phyloP scores from a whole-genome alignment of 148 eudicot genomes.

The Rhododendron molle region DNA sequence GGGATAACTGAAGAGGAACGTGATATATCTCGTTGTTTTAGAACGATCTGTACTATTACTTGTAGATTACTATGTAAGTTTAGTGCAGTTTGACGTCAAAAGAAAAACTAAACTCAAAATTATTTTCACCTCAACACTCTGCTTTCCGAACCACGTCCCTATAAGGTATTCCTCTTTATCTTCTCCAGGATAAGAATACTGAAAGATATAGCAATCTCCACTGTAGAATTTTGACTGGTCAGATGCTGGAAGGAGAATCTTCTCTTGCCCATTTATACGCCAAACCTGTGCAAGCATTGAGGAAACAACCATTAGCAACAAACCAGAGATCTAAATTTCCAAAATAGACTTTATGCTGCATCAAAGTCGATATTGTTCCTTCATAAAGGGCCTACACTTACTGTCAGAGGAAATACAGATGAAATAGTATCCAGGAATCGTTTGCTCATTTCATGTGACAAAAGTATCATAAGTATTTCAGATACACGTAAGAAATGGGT shows the following conservation, averaged over 20 bases:
- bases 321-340: background rate
- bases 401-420: background rate
- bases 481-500: background rate
- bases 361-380: background rate
- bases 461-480: background rate
- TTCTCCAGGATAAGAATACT: conserved; percentile 84
- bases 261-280: conserved; percentile 71
- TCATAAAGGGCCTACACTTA: background rate
- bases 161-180: conserved; percentile 82
- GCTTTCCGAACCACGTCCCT: conserved; percentile 95
- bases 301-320: background rate
- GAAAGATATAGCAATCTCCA: conserved; percentile 95
- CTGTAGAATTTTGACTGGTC: conserved; percentile 88
- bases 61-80: background rate
- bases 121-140: conserved; percentile 69
- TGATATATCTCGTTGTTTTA: background rate
- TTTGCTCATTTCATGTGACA: background rate
- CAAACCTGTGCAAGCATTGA: conserved; percentile 60
- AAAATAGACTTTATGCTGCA: background rate
- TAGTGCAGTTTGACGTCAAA: background rate
- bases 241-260: conserved; percentile 63
- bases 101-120: background rate
- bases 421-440: background rate
- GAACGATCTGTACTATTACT: background rate
- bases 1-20: background rate